Base-by-base conservation (phyloP, 2,329 filamentous ascomycete genomes). In the Conoideocrella luteorostrata region DNA sequence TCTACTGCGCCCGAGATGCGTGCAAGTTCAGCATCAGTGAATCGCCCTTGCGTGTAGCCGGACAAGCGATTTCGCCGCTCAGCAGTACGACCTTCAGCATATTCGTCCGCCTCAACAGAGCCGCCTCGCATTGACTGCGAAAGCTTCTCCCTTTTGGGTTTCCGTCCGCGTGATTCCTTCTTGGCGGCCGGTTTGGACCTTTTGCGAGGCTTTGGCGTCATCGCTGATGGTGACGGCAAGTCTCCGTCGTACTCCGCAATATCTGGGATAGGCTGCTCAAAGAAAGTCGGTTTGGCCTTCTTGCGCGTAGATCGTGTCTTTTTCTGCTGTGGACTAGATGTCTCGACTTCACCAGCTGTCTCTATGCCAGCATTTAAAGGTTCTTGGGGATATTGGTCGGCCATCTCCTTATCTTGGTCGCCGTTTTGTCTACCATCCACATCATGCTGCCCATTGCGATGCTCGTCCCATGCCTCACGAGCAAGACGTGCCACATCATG, bases 231-330 rank as follows among this genome's bases (percentile, higher is more conserved):
- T 5, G 62, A 65, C 4, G 63, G 57, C 38, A 63, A 33, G 7
- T 60, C 55, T 12, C 42, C 53, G 5, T 55, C 52, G 7, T 49
- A 46, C 21, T 53, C 48, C 17, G 45, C 33, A 12, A 43, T 38
- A 5, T 53, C 54, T 0, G 50, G 50, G 5, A 51, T 48, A 9
- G 55, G 48, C 42, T 64, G 57, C 33, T 65, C 61, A 49, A 69
- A 70, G 44, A 64, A 71, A 15, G 69, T 70, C 9, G 69, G 67
- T 53, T 76, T 76, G 38, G 67, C 62, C 57, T 71, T 75, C 59
- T 71, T 74, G 34, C 63, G 58, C 24, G 64, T 64, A 26, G 67
- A 59, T 21, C 63, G 59, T 30, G 55, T 45, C 48, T 50, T 57
- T 48, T 57, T 59, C 20, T 49, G 46, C 36, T 32, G 29, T 43